A percentile compares a stretch with the other conserved stretches of the same genome.
phyloP scores from a whole-genome alignment of 2,329 filamentous ascomycete species.

The Fusarium verrucosum region DNA sequence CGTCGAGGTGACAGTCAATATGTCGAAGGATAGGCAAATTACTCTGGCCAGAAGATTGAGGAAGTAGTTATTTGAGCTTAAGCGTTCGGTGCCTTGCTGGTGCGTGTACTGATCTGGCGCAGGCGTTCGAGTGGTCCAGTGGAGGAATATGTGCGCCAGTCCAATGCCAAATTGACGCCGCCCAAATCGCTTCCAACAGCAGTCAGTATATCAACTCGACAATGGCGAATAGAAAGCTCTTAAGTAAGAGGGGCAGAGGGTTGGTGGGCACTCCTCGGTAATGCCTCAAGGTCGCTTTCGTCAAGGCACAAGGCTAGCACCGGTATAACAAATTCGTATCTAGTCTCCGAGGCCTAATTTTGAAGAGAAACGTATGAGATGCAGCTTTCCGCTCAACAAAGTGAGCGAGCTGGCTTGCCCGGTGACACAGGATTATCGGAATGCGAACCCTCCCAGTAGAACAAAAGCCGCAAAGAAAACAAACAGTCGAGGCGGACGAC shows the following conservation, averaged over 20 bases:
- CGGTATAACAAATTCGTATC: not conserved
- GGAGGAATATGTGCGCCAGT: constrained; percentile 7
- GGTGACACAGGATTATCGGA: not conserved
- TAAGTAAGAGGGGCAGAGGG: not conserved
- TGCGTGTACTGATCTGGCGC: not conserved
- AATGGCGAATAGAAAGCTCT: not conserved
- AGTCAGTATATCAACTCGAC: constrained; percentile 12
- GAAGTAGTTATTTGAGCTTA: not conserved
- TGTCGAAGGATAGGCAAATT: not conserved
- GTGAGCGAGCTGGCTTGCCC: not conserved
- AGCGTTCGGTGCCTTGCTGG: constrained; percentile 2
- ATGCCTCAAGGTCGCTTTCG: not conserved
- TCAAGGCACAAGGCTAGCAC: not conserved
- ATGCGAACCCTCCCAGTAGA: not conserved
- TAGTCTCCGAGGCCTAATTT: not conserved
- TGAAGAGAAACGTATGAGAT: not conserved
- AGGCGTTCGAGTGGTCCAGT: constrained; percentile 13
- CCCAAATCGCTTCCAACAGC: constrained; percentile 1
- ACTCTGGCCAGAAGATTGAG: not conserved
- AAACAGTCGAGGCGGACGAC: not conserved
- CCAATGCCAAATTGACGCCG: constrained; percentile 9
- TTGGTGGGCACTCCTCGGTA: not conserved
- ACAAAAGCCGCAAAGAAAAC: not conserved
- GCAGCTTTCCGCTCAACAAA: not conserved
- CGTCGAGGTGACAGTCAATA: constrained; percentile 1